A percentile compares a stretch with the other conserved stretches of the same genome.
Evolutionary conservation across 139 green algal species (phyloP).

Genomic region (Auxenochlorella pyrenoidosa): DNA sequence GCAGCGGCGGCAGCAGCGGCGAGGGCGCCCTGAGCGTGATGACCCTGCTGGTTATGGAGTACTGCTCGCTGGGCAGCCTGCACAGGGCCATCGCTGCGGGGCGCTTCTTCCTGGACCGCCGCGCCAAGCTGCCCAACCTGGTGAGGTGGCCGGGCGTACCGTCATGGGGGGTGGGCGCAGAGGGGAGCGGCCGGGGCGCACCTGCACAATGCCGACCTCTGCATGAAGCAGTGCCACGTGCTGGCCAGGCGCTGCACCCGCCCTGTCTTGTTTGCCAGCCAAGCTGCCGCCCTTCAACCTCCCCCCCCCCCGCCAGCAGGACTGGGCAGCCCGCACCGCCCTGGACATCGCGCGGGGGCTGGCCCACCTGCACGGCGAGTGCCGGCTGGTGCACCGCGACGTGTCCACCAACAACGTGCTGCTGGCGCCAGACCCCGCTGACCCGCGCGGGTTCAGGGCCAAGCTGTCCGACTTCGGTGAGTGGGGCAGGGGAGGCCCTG

Average conservation of each 20-base stretch:
- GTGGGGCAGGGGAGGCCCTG: not conserved
- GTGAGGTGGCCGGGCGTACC: not conserved
- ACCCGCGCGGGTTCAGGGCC: conserved; percentile 23
- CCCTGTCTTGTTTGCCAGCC: not conserved
- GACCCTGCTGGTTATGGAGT: conserved; percentile 19
- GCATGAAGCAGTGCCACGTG: too few relatives aligned
- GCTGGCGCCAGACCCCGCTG: not conserved
- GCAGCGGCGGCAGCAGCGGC: not conserved
- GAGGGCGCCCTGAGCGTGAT: not conserved
- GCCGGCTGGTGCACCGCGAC: conserved; percentile 23
- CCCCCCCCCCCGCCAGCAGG: not conserved
- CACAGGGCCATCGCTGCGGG: not conserved
- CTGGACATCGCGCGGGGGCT: conserved; percentile 18
- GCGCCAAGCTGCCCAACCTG: not conserved
- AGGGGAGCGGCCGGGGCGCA: too few relatives aligned
- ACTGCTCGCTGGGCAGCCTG: conserved; percentile 24
- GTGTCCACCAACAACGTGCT: conserved; percentile 32
- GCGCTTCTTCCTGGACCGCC: conserved; percentile 11
- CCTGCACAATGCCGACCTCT: too few relatives aligned
- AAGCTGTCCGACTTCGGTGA: conserved; percentile 20
- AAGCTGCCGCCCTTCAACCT: not conserved
- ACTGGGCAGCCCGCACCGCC: conserved; percentile 2
- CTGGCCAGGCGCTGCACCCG: too few relatives aligned
- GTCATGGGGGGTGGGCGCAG: too few relatives aligned
- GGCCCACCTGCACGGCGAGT: conserved; percentile 9